These are phyloP conservation scores for Triticum turgidum DNA, from an alignment of 176 grass and related monocot genomes.

Conservation along the genomic window DNA sequence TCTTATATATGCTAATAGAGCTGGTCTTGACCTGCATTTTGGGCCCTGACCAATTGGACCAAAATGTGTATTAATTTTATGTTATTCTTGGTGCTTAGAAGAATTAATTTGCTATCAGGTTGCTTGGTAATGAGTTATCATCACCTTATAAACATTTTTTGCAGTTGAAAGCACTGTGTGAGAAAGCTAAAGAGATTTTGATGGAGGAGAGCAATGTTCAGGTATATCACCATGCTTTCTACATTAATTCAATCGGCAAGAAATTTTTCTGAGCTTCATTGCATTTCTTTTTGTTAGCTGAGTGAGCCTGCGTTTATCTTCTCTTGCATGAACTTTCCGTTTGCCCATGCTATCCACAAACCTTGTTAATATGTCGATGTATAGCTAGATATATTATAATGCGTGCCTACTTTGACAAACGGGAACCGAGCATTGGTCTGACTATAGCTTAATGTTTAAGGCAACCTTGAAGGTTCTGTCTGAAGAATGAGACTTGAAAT, in stretches of 20 bases:
- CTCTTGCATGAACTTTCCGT: neutral
- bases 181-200: slow-evolving; percentile 19
- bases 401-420: neutral
- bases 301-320: neutral
- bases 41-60: neutral
- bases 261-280: neutral
- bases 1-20: neutral
- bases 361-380: neutral
- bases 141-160: neutral
- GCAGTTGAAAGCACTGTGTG: slow-evolving; percentile 15
- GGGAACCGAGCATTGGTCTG: neutral
- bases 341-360: neutral
- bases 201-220: slow-evolving; percentile 22
- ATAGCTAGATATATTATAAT: neutral
- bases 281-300: neutral
- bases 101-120: neutral
- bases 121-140: neutral
- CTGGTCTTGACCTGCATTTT: neutral
- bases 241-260: neutral
- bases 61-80: neutral
- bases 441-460: neutral
- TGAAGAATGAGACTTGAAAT: neutral
- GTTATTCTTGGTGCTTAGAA: neutral
- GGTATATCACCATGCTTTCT: neutral
- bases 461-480: neutral